Evolutionary conservation across 768 basidiomycete species (phyloP).

Genomic region (Tylopilus vinaceipallidus): DNA sequence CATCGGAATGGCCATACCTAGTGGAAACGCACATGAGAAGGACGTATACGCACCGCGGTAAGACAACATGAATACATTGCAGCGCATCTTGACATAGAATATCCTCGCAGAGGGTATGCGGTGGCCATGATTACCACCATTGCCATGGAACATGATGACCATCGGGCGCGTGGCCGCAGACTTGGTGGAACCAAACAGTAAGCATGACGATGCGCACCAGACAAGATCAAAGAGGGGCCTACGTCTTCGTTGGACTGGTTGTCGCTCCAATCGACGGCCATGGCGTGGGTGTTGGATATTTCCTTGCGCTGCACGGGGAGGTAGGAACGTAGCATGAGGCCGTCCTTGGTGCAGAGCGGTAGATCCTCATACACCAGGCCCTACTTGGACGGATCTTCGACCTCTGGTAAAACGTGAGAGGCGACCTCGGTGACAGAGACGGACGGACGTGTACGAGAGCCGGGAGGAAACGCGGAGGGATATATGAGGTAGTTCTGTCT

Average conservation of each 20-base stretch:
- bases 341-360: conserved; percentile 68
- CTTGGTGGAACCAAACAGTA: conserved; percentile 17
- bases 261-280: conserved; percentile 35
- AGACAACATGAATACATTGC: conserved; percentile 92
- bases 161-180: conserved; percentile 66
- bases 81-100: conserved; percentile 80
- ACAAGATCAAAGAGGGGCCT: conserved; percentile 9
- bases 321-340: conserved; percentile 71
- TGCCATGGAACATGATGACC: conserved; percentile 91
- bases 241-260: conserved; percentile 61
- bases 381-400: conserved; percentile 66
- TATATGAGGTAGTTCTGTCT: conserved; percentile 91
- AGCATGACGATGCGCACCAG: not conserved
- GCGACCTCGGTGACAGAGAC: not conserved
- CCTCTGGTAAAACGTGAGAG: conserved; percentile 44
- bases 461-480: conserved; percentile 77
- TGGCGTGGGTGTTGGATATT: conserved; percentile 36
- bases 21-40: not conserved
- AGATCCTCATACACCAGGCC: conserved; percentile 76
- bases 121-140: conserved; percentile 85
- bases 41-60: conserved; percentile 68
- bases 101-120: conserved; percentile 83
- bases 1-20: conserved; percentile 89
- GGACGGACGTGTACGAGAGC: conserved; percentile 70
- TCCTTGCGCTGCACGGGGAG: conserved; percentile 63